Evolutionary conservation across 768 basidiomycete species (phyloP).

Genomic region (Tricholoma sp.): DNA sequence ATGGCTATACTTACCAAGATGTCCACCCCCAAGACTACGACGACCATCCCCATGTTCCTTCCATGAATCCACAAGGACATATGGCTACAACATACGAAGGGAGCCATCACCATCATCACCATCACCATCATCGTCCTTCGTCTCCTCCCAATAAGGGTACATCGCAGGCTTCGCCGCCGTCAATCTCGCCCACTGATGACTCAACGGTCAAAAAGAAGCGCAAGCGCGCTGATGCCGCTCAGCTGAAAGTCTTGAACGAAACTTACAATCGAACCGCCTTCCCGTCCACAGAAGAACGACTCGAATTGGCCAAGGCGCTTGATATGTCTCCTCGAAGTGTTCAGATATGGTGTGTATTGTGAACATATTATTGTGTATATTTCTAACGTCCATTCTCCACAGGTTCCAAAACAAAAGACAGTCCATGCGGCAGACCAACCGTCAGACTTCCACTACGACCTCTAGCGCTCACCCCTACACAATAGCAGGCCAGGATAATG

Average conservation of each 20-base stretch:
- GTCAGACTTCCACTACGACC: conserved; percentile 49
- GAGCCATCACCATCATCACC: conserved; percentile 26
- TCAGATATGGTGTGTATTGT: conserved; percentile 66
- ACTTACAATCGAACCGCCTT: conserved; percentile 79
- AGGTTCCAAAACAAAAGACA: conserved; percentile 90
- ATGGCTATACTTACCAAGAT: conserved; percentile 37
- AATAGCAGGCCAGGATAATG: conserved; percentile 29
- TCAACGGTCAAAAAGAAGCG: conserved; percentile 84
- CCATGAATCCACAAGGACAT: conserved; percentile 26
- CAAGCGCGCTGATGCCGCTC: conserved; percentile 76
- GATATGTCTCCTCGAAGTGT: conserved; percentile 84
- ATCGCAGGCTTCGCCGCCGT: conserved; percentile 35
- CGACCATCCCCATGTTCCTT: conserved; percentile 19
- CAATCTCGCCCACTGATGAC: conserved; percentile 51
- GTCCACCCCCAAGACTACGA: conserved; percentile 27
- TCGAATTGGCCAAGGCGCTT: conserved; percentile 64
- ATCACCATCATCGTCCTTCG: conserved; percentile 23
- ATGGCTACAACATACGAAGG: conserved; percentile 25
- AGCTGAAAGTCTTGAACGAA: conserved; percentile 77
- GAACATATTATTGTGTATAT: conserved; percentile 17
- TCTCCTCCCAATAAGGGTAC: conserved; percentile 41
- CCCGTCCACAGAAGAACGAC: conserved; percentile 84
- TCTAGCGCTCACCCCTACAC: conserved; percentile 46
- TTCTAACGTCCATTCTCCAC: conserved; percentile 12
- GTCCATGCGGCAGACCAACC: conserved; percentile 73